Conservation (phyloP, 2,329 filamentous ascomycete genomes). For the Didymella keratinophila region DNA sequence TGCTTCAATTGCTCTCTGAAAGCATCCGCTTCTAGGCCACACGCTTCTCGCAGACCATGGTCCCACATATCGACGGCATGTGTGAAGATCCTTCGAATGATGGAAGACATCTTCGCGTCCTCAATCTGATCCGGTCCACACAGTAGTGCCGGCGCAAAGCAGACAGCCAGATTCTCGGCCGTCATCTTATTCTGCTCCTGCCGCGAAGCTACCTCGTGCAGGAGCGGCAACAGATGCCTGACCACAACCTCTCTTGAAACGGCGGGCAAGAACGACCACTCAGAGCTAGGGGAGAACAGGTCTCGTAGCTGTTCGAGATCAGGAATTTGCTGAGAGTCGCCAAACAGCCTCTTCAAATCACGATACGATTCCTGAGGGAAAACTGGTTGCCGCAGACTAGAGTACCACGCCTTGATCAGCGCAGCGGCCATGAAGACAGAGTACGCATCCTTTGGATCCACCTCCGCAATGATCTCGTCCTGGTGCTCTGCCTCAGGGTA, state of each 20-base stretch:
- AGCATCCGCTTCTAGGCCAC: conserved; percentile 47
- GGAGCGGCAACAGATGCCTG: conserved; percentile 61
- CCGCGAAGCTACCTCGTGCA: conserved; percentile 56
- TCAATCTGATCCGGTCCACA: conserved; percentile 63
- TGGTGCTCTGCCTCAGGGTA: conserved; percentile 47
- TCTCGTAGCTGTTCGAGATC: conserved; percentile 55
- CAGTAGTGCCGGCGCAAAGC: conserved; percentile 61
- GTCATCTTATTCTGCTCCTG: conserved; percentile 64
- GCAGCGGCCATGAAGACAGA: conserved; percentile 62
- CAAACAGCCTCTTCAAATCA: conserved; percentile 55
- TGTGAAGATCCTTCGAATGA: conserved; percentile 59
- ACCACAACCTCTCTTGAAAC: conserved; percentile 58
- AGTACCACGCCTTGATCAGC: conserved; percentile 65
- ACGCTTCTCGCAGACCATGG: conserved; percentile 53
- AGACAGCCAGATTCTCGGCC: conserved; percentile 62
- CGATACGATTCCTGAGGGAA: conserved; percentile 60
- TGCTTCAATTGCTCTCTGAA: conserved; percentile 53
- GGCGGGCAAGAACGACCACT: conserved; percentile 56
- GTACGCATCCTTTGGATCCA: conserved; percentile 60
- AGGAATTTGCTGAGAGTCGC: conserved; percentile 48
- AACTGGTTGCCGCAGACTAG: conserved; percentile 60
- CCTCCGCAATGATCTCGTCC: conserved; percentile 55
- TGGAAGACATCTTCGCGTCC: conserved; percentile 62
- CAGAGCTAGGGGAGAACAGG: conserved; percentile 56
- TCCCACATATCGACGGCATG: conserved; percentile 58